Percentiles rank a stretch among this genome's conserved stretches.
phyloP scores from a whole-genome alignment of 768 basidiomycete genomes.

The Serendipita sp. region DNA sequence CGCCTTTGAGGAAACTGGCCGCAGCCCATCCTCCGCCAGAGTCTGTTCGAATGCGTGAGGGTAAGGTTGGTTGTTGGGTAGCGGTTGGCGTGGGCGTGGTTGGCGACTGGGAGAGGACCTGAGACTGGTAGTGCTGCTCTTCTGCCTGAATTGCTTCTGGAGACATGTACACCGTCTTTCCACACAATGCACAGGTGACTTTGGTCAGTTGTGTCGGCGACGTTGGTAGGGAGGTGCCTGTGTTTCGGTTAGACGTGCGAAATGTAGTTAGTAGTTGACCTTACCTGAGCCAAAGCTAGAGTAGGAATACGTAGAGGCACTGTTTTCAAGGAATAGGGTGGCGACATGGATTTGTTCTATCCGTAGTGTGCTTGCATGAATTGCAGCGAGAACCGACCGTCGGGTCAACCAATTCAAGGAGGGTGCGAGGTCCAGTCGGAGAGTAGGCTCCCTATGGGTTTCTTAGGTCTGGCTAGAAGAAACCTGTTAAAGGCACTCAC shows the following conservation, averaged over 20 bases:
- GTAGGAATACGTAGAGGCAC: conserved; percentile 23
- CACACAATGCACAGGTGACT: conserved; percentile 70
- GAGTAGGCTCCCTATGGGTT: conserved; percentile 62
- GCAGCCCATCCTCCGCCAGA: neutral
- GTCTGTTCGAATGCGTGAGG: neutral
- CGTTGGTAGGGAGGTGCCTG: conserved; percentile 29
- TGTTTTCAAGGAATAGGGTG: conserved; percentile 40
- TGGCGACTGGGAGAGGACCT: neutral
- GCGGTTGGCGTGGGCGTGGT: neutral
- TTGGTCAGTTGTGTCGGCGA: conserved; percentile 24
- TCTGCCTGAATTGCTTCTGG: conserved; percentile 10
- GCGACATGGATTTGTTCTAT: conserved; percentile 69
- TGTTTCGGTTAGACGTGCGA: neutral
- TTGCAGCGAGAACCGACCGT: conserved; percentile 65
- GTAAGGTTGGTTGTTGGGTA: neutral
- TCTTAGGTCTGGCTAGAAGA: conserved; percentile 7
- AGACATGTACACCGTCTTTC: conserved; percentile 29
- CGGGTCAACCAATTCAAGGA: conserved; percentile 89
- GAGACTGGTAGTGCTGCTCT: neutral
- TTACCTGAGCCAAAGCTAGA: conserved; percentile 14
- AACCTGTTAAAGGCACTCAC: conserved; percentile 29
- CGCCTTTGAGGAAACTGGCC: neutral
- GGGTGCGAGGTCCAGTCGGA: conserved; percentile 85
- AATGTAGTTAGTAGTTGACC: neutral
- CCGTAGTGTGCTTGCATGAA: conserved; percentile 71